Base-by-base conservation (phyloP, 805 yeast species). In the Ogataea philodendri region DNA sequence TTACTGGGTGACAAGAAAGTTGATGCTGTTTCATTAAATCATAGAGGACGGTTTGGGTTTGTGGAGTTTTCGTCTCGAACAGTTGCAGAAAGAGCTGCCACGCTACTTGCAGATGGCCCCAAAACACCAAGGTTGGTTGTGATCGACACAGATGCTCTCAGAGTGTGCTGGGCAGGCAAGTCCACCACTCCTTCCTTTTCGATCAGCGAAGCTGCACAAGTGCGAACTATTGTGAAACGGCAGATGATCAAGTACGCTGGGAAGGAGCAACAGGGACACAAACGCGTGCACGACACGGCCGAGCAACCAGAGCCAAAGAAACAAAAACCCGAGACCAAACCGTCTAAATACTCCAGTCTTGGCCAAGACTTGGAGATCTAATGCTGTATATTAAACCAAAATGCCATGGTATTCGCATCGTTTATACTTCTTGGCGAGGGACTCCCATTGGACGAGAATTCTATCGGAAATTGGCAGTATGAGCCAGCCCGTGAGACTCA, bases 371-470 rank as follows among this genome's bases (percentile, higher is more conserved):
- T 15, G 28, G 28, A 27, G 13, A 22, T 26, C n/a, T 28, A 32
- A 29, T 16, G 32, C 11, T 27, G 21, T 15, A 23, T 21, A 26
- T 11, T 20, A 86, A 1, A 86, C 87, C 30, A 90, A 63, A 7
- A 87, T 70, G 0, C 97, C 97, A 51, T 76, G 69, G 55, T 76
- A 87, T 51, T 85, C 95, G 1, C 86, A 75, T 37, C 85, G 60
- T 5, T 59, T 65, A 50, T 78, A 79, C 35, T 57, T 52, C 14
- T 52, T 43, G 6, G 70, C 67, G 37, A 93, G 64, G 17, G 68
- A 66, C 17, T 74, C 75, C 98, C 98, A 93, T 57, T 93, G 98
- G 7, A 93, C 97, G 1, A 93, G 52, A 42, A 93, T 84, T 15
- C 89, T 66, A 55, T 87, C 84, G 4, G 80, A 68, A 4, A 93